Evolutionary conservation across 2,329 filamentous ascomycete species (phyloP).

Genomic region (Calonectria leucothoes): DNA sequence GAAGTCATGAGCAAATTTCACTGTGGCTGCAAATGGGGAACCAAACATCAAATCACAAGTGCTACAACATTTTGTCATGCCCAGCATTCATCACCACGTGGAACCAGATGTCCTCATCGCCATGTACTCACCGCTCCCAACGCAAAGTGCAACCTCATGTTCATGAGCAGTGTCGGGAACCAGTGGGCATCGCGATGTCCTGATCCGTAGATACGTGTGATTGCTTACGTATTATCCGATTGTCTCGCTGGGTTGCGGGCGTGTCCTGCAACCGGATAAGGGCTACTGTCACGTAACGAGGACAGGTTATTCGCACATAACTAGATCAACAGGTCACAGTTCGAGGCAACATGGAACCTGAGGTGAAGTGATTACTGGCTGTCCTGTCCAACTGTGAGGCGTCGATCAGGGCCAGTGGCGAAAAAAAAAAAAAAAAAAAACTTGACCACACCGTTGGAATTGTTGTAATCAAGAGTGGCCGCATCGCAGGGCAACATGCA

Average conservation of each 20-base stretch:
- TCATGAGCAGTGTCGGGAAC: neutral
- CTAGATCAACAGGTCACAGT: neutral
- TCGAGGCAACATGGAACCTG: neutral
- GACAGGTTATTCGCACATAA: neutral
- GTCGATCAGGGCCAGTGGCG: neutral
- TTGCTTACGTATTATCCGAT: neutral
- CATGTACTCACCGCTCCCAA: neutral
- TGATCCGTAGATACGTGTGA: neutral
- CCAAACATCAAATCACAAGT: neutral
- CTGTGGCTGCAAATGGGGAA: neutral
- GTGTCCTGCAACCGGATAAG: neutral
- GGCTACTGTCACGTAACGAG: neutral
- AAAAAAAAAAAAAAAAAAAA: neutral
- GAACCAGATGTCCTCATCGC: neutral
- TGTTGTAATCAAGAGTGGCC: neutral
- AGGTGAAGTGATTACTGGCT: neutral
- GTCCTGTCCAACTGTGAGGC: neutral
- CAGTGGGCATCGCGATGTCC: neutral
- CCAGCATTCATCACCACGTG: neutral
- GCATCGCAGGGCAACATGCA: slow-evolving; percentile 8
- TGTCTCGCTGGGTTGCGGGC: neutral
- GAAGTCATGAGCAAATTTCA: neutral
- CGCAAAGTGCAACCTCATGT: neutral
- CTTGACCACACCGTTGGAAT: neutral
- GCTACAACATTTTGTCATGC: neutral